These are phyloP conservation scores for Coccinonectria pachysandricola DNA, from an alignment of 2,329 filamentous ascomycete genomes.

Conservation along the genomic window DNA sequence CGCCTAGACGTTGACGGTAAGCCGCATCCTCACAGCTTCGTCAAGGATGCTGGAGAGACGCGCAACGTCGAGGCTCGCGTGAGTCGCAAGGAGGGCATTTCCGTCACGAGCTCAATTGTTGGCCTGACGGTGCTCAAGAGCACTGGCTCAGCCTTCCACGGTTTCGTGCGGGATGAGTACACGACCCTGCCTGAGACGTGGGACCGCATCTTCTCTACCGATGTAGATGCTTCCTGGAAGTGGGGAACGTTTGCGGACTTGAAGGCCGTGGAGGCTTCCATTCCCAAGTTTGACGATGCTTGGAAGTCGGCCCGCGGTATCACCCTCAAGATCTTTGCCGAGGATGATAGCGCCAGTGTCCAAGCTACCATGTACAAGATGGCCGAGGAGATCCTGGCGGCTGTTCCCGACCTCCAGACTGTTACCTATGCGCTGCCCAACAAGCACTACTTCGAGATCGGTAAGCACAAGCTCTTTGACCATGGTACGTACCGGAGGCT, in stretches of 20 bases:
- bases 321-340: slow-evolving; percentile 85
- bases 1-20: slow-evolving; percentile 79
- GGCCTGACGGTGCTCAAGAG: slow-evolving; percentile 88
- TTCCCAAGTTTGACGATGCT: slow-evolving; percentile 64
- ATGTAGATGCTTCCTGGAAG: slow-evolving; percentile 77
- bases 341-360: slow-evolving; percentile 83
- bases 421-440: slow-evolving; percentile 85
- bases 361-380: slow-evolving; percentile 99
- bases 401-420: slow-evolving; percentile 57
- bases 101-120: slow-evolving; percentile 66
- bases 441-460: slow-evolving; percentile 98
- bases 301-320: slow-evolving; percentile 70
- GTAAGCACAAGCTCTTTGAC: slow-evolving; percentile 37
- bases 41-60: slow-evolving; percentile 80
- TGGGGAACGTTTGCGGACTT: slow-evolving; percentile 66
- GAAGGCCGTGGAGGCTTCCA: slow-evolving; percentile 53
- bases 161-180: slow-evolving; percentile 87
- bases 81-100: slow-evolving; percentile 57
- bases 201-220: slow-evolving; percentile 92
- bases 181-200: slow-evolving; percentile 83
- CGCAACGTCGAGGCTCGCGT: slow-evolving; percentile 69
- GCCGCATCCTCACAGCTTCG: slow-evolving; percentile 91
- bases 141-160: slow-evolving; percentile 92
- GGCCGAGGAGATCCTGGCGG: slow-evolving; percentile 74
- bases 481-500: slow-evolving; percentile 6